Percentiles rank a stretch among this genome's conserved stretches.
Evolutionary conservation across 2,329 filamentous ascomycete genomes (phyloP).

Genomic region (Aspergillus uvarum): DNA sequence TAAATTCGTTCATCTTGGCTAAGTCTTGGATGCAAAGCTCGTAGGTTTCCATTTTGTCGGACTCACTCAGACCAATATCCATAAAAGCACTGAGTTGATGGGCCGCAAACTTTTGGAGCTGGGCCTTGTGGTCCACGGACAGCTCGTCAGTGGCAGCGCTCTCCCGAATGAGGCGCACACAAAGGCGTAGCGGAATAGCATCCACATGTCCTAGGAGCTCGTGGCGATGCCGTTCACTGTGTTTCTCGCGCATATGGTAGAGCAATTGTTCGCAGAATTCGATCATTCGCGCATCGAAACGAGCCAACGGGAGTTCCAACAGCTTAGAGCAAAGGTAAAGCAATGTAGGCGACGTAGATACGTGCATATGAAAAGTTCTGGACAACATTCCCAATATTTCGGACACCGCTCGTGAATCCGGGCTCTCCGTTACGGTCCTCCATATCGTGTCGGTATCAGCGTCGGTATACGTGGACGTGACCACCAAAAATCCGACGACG

Average conservation of each 20-base stretch:
- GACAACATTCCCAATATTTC: slow-evolving; percentile 70
- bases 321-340: slow-evolving; percentile 72
- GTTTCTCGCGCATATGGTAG: slow-evolving; percentile 49
- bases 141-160: slow-evolving; percentile 59
- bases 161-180: slow-evolving; percentile 69
- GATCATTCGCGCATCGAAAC: slow-evolving; percentile 62
- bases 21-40: slow-evolving; percentile 69
- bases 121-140: slow-evolving; percentile 57
- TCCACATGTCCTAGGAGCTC: slow-evolving; percentile 34
- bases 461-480: slow-evolving; percentile 70
- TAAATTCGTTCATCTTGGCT: slow-evolving; percentile 59
- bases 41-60: slow-evolving; percentile 64
- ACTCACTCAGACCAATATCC: slow-evolving; percentile 52
- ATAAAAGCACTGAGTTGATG: slow-evolving; percentile 63
- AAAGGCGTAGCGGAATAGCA: slow-evolving; percentile 53
- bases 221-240: slow-evolving; percentile 29
- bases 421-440: slow-evolving; percentile 76
- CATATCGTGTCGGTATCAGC: slow-evolving; percentile 78
- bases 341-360: slow-evolving; percentile 47
- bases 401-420: slow-evolving; percentile 80
- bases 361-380: slow-evolving; percentile 48
- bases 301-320: slow-evolving; percentile 60
- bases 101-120: slow-evolving; percentile 64
- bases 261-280: slow-evolving; percentile 62
- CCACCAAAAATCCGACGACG: slow-evolving; percentile 81